A percentile compares a stretch with the other conserved stretches of the same genome.
phyloP scores from a whole-genome alignment of 352 stramenopile species.

The Blastocystis sp. region DNA sequence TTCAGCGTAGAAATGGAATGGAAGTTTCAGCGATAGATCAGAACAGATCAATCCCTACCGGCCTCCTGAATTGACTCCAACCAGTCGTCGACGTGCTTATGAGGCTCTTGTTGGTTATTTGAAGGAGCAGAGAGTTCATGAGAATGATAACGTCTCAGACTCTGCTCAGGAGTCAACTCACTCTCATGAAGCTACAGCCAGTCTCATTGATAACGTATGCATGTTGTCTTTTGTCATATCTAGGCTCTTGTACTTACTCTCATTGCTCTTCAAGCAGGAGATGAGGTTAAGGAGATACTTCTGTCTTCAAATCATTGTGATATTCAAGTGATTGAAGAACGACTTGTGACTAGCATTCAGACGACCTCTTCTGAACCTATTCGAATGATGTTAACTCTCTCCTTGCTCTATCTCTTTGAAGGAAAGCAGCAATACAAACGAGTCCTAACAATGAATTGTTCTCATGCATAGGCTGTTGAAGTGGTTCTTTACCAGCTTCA shows the following conservation, averaged over 20 bases:
- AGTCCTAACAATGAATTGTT: neutral
- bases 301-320: conserved; percentile 3
- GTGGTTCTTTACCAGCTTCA: conserved; percentile 42
- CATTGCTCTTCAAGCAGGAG: conserved; percentile 6
- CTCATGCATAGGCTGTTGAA: conserved; percentile 30
- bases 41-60: neutral
- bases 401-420: conserved; percentile 46
- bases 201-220: no score
- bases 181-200: no score
- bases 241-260: neutral
- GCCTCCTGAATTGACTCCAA: no score
- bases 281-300: neutral
- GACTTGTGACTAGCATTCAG: conserved; percentile 9
- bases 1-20: neutral
- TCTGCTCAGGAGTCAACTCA: no score
- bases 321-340: conserved; percentile 21
- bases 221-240: neutral
- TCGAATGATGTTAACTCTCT: conserved; percentile 23
- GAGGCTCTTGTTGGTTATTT: conserved; percentile 3
- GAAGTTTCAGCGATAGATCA: neutral
- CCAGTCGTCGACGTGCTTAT: conserved; percentile 4
- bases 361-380: neutral
- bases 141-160: no score
- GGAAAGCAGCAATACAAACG: conserved; percentile 52
- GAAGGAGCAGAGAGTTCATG: neutral